Conservation (phyloP, 352 stramenopile genomes). For the Blastocystis sp. region DNA sequence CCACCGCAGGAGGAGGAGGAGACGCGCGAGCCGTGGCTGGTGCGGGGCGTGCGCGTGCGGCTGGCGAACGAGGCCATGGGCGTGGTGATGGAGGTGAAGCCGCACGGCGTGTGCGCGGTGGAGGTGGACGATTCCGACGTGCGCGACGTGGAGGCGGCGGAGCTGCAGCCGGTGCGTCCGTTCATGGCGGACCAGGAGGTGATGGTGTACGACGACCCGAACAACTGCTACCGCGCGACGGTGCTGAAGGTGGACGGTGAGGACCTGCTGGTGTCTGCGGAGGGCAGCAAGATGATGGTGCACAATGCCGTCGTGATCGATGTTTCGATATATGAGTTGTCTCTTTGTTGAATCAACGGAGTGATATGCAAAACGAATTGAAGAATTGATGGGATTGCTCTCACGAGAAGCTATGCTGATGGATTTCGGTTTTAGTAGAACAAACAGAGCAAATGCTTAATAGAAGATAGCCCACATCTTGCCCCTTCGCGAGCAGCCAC, state of each 20-base stretch:
- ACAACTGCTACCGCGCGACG: not conserved
- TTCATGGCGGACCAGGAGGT: slow-evolving; percentile 1
- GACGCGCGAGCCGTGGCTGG: not conserved
- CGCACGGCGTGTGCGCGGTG: not conserved
- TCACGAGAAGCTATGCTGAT: too few species aligned
- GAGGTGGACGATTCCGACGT: not conserved
- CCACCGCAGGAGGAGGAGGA: not conserved
- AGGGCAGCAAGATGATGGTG: not conserved
- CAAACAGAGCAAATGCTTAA: not conserved
- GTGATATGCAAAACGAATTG: not conserved
- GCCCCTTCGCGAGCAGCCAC: not conserved
- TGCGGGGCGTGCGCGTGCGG: not conserved
- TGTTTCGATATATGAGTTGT: slow-evolving; percentile 2
- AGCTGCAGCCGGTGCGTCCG: not conserved
- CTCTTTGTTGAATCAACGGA: not conserved
- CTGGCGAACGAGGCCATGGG: not conserved
- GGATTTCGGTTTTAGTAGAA: not conserved
- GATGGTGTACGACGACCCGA: slow-evolving; percentile 17
- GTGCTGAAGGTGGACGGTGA: slow-evolving; percentile 29
- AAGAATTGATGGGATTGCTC: not conserved
- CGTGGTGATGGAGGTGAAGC: not conserved
- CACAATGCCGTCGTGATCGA: slow-evolving; percentile 4
- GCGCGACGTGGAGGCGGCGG: not conserved
- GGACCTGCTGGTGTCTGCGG: slow-evolving; percentile 7
- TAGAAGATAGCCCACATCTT: not conserved